phyloP scores from a whole-genome alignment of 768 basidiomycete species.

The Collybia sordida region DNA sequence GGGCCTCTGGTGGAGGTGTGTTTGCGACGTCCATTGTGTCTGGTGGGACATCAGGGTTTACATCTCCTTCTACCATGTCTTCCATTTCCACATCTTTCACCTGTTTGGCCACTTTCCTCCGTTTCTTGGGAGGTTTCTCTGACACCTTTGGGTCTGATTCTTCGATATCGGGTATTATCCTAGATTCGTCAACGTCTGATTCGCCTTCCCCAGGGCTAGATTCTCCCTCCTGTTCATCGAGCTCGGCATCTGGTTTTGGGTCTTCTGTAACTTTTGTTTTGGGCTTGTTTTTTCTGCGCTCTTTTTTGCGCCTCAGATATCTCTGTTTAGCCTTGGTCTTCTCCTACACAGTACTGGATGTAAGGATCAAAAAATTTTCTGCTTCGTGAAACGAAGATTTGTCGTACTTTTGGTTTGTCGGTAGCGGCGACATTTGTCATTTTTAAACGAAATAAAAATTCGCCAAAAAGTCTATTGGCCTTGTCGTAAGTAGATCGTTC shows the following conservation, averaged over 20 bases:
- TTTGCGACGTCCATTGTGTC: neutral
- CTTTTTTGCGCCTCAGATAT: constrained; percentile 73
- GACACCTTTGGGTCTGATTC: constrained; percentile 14
- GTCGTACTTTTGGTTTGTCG: constrained; percentile 14
- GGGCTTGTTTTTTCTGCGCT: constrained; percentile 50
- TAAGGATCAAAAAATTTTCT: constrained; percentile 17
- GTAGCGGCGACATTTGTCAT: constrained; percentile 1
- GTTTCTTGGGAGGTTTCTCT: constrained; percentile 41
- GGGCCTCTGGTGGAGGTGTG: constrained; percentile 19
- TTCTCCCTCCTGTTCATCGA: constrained; percentile 23
- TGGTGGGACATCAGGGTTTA: constrained; percentile 9
- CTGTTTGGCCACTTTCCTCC: constrained; percentile 32
- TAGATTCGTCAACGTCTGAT: constrained; percentile 13
- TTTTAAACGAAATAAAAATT: too few species aligned
- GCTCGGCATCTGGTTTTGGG: neutral
- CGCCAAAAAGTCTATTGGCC: too few species aligned
- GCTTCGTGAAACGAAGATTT: neutral
- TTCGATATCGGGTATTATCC: constrained; percentile 15
- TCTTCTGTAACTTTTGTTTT: constrained; percentile 12
- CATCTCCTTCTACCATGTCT: constrained; percentile 12
- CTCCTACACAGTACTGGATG: constrained; percentile 28
- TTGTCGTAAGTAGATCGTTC: too few species aligned
- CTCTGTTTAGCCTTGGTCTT: constrained; percentile 75
- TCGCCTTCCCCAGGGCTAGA: constrained; percentile 17
- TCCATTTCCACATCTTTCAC: constrained; percentile 20